Conservation (phyloP, 208 protist genomes). For the Leptomonas seymouri region DNA sequence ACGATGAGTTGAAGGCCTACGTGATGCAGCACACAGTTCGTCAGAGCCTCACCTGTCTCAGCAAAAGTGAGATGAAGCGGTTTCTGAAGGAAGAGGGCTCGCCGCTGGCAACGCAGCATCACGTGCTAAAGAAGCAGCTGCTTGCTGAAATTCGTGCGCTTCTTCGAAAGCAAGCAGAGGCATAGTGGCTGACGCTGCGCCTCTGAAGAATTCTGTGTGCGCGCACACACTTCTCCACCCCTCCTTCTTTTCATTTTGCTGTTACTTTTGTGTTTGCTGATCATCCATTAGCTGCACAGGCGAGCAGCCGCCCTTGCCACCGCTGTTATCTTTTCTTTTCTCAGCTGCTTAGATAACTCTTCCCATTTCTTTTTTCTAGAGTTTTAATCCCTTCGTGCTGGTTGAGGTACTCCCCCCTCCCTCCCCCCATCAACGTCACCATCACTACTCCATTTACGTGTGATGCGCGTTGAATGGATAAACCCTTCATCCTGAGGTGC, state of each 20-base stretch:
- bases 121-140: constrained; percentile 57
- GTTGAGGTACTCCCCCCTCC: neutral
- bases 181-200: no score
- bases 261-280: no score
- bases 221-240: no score
- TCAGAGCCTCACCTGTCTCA: constrained; percentile 35
- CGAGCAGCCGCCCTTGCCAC: no score
- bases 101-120: constrained; percentile 13
- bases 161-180: constrained; percentile 22
- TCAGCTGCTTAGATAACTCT: neutral
- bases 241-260: no score
- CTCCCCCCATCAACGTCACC: neutral
- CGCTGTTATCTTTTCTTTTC: no score
- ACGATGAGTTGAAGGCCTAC: constrained; percentile 55
- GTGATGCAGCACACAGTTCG: constrained; percentile 51
- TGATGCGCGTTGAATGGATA: no score
- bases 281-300: no score
- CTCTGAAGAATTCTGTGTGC: no score
- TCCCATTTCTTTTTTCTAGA: constrained; percentile 7
- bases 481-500: no score
- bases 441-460: neutral
- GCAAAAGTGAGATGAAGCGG: constrained; percentile 39
- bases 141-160: constrained; percentile 55
- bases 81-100: constrained; percentile 49
- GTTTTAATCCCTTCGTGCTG: neutral